Percentiles rank a stretch among this genome's conserved stretches.
Evolutionary conservation across 768 basidiomycete species (phyloP).

Genomic region (Polyporus arcularius): DNA sequence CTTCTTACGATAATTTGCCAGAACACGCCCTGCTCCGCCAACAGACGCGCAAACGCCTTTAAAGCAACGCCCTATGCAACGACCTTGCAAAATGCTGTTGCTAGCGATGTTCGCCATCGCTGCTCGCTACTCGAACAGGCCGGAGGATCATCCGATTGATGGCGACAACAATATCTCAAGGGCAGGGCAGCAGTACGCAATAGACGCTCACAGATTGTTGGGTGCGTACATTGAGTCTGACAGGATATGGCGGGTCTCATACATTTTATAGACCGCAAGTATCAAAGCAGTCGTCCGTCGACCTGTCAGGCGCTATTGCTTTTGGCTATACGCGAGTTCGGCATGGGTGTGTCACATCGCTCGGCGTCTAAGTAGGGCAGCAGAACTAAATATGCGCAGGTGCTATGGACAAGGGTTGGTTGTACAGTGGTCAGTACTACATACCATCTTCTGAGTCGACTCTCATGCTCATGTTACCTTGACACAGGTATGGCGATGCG

Average conservation of each 20-base stretch:
- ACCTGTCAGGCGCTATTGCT: conserved; percentile 82
- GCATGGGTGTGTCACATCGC: conserved; percentile 54
- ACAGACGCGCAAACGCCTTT: background rate
- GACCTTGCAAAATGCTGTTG: conserved; percentile 64
- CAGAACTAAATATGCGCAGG: conserved; percentile 29
- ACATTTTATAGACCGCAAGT: conserved; percentile 52
- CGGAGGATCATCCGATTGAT: conserved; percentile 38
- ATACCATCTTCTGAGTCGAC: background rate
- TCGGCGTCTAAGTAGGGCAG: background rate
- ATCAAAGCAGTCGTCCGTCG: conserved; percentile 67
- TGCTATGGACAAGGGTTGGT: conserved; percentile 84
- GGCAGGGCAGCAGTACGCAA: conserved; percentile 64
- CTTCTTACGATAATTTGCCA: background rate
- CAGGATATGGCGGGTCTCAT: background rate
- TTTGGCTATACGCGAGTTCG: conserved; percentile 82
- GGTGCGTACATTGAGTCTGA: conserved; percentile 47
- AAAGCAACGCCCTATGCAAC: conserved; percentile 40
- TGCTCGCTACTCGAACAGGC: conserved; percentile 65
- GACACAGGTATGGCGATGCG: conserved; percentile 60
- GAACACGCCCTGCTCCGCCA: background rate
- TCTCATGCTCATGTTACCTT: background rate
- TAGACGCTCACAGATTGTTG: conserved; percentile 61
- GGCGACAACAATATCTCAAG: conserved; percentile 62
- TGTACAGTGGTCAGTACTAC: conserved; percentile 57
- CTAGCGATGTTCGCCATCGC: conserved; percentile 82